phyloP scores from a whole-genome alignment of 1,284 basidiomycete genomes.

The Moniliophthora roreri region DNA sequence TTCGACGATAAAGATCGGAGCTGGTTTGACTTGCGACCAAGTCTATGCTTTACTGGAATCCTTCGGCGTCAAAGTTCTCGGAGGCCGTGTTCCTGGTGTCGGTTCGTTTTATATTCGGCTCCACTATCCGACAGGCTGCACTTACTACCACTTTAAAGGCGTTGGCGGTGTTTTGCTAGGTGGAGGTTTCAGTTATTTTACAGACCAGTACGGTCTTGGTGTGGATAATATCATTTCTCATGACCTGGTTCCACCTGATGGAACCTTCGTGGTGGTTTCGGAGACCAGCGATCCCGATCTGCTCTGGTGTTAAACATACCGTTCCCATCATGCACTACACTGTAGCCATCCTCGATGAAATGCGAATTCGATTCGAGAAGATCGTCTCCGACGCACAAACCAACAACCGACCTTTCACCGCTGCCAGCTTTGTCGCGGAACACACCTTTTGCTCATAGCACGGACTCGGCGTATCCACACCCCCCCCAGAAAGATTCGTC shows the following conservation, averaged over 20 bases:
- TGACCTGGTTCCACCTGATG: constrained; percentile 36
- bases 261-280: constrained; percentile 25
- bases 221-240: constrained; percentile 33
- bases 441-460: background rate
- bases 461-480: background rate
- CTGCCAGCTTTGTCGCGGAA: background rate
- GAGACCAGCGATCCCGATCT: too few species aligned
- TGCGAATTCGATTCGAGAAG: background rate
- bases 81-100: constrained; percentile 34
- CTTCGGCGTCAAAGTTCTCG: constrained; percentile 34
- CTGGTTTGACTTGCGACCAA: constrained; percentile 40
- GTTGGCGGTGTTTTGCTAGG: constrained; percentile 27
- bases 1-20: constrained; percentile 30
- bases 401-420: background rate
- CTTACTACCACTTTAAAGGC: constrained; percentile 24
- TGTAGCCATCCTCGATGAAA: background rate
- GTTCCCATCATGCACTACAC: background rate
- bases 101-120: constrained; percentile 35
- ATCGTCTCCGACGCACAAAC: background rate
- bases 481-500: background rate
- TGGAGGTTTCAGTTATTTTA: constrained; percentile 36
- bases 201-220: constrained; percentile 34
- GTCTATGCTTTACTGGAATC: constrained; percentile 35
- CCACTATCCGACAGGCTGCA: constrained; percentile 10
- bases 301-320: constrained; percentile 11